A percentile compares a stretch with the other conserved stretches of the same genome.
Conservation (phyloP, 2,329 filamentous ascomycete genomes). For the Phialocephala subalpina region DNA sequence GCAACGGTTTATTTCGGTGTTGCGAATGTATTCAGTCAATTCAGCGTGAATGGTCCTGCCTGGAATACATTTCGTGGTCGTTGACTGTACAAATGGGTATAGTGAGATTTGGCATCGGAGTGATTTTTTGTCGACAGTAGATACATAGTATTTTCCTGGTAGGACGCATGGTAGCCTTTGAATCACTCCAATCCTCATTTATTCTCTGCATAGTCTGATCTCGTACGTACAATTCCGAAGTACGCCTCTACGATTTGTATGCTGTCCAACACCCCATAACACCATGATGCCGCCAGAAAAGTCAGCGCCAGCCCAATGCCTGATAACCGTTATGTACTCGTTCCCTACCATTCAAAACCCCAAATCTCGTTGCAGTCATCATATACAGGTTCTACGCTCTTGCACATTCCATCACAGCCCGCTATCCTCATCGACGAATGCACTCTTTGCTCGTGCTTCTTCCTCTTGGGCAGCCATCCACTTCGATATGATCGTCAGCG, state of each 20-base stretch:
- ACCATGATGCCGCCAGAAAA: background rate
- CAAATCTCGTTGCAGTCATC: background rate
- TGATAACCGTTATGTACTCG: background rate
- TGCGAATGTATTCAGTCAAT: too few species aligned
- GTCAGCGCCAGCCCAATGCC: background rate
- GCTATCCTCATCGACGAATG: constrained; percentile 43
- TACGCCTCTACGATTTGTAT: background rate
- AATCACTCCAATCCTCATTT: background rate
- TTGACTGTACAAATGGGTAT: too few species aligned
- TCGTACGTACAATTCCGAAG: constrained; percentile 2
- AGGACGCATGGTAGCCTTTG: background rate
- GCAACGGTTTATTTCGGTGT: too few species aligned
- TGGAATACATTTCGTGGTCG: too few species aligned
- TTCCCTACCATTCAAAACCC: background rate
- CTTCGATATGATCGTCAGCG: background rate
- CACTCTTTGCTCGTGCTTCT: constrained; percentile 44
- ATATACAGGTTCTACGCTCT: background rate
- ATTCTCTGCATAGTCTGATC: background rate
- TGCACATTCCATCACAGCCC: constrained; percentile 24
- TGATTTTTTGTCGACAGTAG: too few species aligned
- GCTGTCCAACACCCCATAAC: background rate
- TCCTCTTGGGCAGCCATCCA: constrained; percentile 47
- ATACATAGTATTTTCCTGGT: too few species aligned
- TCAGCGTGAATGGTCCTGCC: too few species aligned
- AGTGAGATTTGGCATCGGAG: too few species aligned